phyloP scores from a whole-genome alignment of 768 basidiomycete genomes.

The Amanita phalloides region DNA sequence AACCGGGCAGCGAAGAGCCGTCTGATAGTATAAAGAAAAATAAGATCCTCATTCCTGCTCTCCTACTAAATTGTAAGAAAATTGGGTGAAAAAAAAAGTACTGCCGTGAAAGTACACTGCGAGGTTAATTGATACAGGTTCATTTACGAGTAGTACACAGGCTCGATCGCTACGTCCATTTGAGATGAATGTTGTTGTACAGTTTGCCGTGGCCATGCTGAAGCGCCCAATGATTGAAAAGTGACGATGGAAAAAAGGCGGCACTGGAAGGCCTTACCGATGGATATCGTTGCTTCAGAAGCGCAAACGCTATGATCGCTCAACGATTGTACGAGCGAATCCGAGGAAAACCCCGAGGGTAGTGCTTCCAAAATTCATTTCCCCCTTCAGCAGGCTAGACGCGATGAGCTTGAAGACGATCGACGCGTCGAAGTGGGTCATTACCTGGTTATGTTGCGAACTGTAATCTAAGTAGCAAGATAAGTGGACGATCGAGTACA shows the following conservation, averaged over 20 bases:
- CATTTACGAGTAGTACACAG: constrained; percentile 1
- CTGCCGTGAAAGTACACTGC: background rate
- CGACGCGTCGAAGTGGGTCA: background rate
- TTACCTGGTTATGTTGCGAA: constrained; percentile 15
- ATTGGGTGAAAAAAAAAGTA: background rate
- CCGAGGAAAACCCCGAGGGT: constrained; percentile 20
- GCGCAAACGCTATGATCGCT: too few relatives aligned
- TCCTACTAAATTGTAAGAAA: background rate
- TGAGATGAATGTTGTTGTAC: background rate
- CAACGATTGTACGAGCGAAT: constrained; percentile 1
- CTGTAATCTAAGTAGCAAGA: constrained; percentile 14
- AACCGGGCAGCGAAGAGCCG: background rate
- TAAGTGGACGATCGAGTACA: background rate
- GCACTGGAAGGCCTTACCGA: background rate
- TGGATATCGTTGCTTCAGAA: background rate
- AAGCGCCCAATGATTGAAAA: background rate
- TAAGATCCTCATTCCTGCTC: background rate
- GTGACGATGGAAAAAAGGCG: background rate
- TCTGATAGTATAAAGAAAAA: background rate
- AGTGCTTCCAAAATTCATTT: constrained; percentile 20
- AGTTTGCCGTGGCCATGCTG: background rate
- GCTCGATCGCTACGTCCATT: background rate
- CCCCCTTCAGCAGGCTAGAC: constrained; percentile 16
- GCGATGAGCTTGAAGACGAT: background rate
- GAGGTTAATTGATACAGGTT: background rate